A percentile compares a stretch with the other conserved stretches of the same genome.
phyloP scores from a whole-genome alignment of 345 rosid species.

The Eucalyptus pauciflora region DNA sequence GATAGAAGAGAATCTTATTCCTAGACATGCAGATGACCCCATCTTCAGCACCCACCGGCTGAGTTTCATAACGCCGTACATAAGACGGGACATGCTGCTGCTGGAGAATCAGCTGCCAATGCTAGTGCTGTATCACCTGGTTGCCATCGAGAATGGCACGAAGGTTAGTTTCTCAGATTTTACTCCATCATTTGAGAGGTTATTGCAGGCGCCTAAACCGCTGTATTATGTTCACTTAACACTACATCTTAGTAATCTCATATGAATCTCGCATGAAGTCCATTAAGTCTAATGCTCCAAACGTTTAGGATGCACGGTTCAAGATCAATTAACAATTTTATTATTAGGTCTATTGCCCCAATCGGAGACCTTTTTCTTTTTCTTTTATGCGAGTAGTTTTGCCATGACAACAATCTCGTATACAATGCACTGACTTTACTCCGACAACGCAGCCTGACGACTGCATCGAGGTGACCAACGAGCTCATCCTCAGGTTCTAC shows the following conservation, averaged over 20 bases:
- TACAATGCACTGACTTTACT: neutral
- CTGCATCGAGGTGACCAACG: neutral
- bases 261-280: neutral
- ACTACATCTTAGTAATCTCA: too few relatives aligned
- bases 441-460: neutral
- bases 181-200: too few relatives aligned
- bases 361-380: neutral
- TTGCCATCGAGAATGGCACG: neutral
- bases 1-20: neutral
- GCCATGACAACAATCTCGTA: neutral
- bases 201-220: too few relatives aligned
- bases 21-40: conserved; percentile 29
- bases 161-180: neutral
- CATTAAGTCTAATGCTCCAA: too few relatives aligned
- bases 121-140: conserved; percentile 11
- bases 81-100: conserved; percentile 39
- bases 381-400: neutral
- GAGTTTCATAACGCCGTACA: conserved; percentile 18
- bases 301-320: too few relatives aligned
- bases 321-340: too few relatives aligned
- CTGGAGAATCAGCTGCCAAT: conserved; percentile 47
- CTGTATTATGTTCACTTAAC: too few relatives aligned
- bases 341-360: neutral
- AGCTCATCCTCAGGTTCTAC: neutral
- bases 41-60: conserved; percentile 32